Base-by-base conservation (phyloP, 2,329 filamentous ascomycete species). In the Chrysoporthe puriensis region DNA sequence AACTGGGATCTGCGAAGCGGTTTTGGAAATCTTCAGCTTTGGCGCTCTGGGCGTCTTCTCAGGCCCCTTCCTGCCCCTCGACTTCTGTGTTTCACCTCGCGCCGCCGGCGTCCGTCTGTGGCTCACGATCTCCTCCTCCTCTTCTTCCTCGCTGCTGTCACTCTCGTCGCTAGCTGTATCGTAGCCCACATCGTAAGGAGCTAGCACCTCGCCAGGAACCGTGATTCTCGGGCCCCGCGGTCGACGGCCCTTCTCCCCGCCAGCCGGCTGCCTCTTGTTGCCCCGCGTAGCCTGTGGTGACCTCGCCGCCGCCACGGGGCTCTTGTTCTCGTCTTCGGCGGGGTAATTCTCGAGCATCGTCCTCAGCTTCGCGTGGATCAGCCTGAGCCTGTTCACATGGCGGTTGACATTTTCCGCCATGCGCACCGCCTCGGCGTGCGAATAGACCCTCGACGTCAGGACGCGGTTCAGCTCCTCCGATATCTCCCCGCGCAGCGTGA, bases 171-270 rank as follows among this genome's bases (percentile, higher is more conserved):
- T 85, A 68, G 84, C 87, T 0, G 83, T 81, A 63, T 89, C 86
- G 74, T 88, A 89, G 68, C 89, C 86, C 34, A 90, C 77, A 66
- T 90, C 88, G 73, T 89, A 90, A 0, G 88, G 88, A 1, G 88
- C 87, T 59, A 90, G 80, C 9, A 90, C 88, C 74, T 90, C 88
- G 57, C 88, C 88, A 1, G 88, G 88, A 13, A 90, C 87, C 1
- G 87, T 90, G 58, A 90, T 89, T 54, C 85, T 82, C 6, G 88
- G 86, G 4, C 85, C 81, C 44, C 77, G 77, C 16, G 78, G 83
- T 21, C 81, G 80, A 43, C 80, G 81, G 43, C 81, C 77, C 73
- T 80, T 85, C 64, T 84, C 81, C 54, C 80, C 81, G 40, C 79
- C 79, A 43, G 79, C 67, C 8, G 69, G 63, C 8, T 69, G 66